A percentile compares a stretch with the other conserved stretches of the same genome.
These are phyloP conservation scores for Microcera coccophila DNA, from an alignment of 2,329 filamentous ascomycete genomes.

Conservation along the genomic window DNA sequence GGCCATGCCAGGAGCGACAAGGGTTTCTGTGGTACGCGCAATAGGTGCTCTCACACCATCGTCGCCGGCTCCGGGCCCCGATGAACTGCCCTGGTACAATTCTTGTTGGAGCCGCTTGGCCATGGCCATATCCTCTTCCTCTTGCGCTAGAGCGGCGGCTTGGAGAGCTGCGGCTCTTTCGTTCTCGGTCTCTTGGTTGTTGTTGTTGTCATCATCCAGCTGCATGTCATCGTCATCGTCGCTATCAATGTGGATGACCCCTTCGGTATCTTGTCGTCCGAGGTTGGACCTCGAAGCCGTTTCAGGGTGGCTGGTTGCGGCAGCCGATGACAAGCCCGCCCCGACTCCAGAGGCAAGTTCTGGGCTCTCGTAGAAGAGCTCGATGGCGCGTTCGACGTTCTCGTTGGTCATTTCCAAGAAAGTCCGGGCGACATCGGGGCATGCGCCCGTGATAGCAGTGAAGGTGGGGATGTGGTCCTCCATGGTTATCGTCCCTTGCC, in stretches of 20 bases:
- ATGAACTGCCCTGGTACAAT: conserved; percentile 60
- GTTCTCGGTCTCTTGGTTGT: conserved; percentile 36
- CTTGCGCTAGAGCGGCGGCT: conserved; percentile 47
- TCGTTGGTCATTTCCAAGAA: conserved; percentile 83
- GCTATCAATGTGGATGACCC: conserved; percentile 58
- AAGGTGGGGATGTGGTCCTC: conserved; percentile 75
- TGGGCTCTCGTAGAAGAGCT: conserved; percentile 85
- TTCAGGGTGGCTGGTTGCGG: conserved; percentile 20
- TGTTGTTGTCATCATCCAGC: conserved; percentile 37
- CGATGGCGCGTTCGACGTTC: conserved; percentile 79
- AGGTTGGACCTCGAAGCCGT: conserved; percentile 28
- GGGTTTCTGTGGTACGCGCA: conserved; percentile 82
- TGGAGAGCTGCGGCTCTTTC: conserved; percentile 39
- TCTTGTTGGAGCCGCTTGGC: conserved; percentile 89
- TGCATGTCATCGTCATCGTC: conserved; percentile 41
- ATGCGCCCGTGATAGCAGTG: conserved; percentile 73
- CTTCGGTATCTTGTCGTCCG: conserved; percentile 34
- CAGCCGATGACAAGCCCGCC: conserved; percentile 28
- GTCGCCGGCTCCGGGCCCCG: conserved; percentile 38
- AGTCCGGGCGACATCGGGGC: conserved; percentile 68
- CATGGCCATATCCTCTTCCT: conserved; percentile 91
- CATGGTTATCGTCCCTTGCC: conserved; percentile 42
- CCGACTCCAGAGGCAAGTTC: conserved; percentile 52
- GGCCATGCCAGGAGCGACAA: conserved; percentile 64
- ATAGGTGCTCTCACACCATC: conserved; percentile 84